Evolutionary conservation across 78 protist species (phyloP), one percentile per base, ranked within the genome.

Genomic region (Dictyostelium purpureum): DNA sequence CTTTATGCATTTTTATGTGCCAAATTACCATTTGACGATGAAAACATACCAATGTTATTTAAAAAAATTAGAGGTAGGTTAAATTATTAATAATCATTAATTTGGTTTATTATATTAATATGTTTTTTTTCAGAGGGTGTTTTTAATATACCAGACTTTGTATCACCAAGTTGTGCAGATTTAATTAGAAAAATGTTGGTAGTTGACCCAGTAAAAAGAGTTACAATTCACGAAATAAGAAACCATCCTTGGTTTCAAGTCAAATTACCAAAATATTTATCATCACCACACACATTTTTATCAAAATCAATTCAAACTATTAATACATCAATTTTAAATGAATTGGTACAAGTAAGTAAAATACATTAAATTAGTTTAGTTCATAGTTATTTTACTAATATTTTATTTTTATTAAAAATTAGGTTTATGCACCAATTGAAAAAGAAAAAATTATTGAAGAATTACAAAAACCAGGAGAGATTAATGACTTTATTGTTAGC

Each of bases 11-110:
- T 93, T 24, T 38, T 93, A 1, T 93, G 96, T 78, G 91, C 91
- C 7, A 56, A 43, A 45, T 96, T 99, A 67, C 99, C 99, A 12
- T 99, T 99, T 67, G 99, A 99, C 52, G 99, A 99, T 73, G 98
- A 97, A 38, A 90, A 96, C 70, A 98, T 99, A n/a, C 99, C 99
- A 19, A 91, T 89, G 3, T 97, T 99, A 42, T 99, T 99, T 97
- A 83, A 93, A 56, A 98, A 98, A 54, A 98, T 99, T 63, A 93
- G 95, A 78, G 94, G 96, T 79, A 83, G 9, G 1, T 21, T 28
- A 4, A 12, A 16, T n/a, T 26, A 40, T 47, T 54, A 54, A 11
- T 65, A 35, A 12, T 52, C 57, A 16, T 90, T 38, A 82, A 6
- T 16, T 16, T 42, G 7, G 24, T 19, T 70, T 42, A 7, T 26